Percentiles rank a stretch among this genome's conserved stretches.
phyloP scores from a whole-genome alignment of 805 yeast species.

The Cyberlindnera veronae region DNA sequence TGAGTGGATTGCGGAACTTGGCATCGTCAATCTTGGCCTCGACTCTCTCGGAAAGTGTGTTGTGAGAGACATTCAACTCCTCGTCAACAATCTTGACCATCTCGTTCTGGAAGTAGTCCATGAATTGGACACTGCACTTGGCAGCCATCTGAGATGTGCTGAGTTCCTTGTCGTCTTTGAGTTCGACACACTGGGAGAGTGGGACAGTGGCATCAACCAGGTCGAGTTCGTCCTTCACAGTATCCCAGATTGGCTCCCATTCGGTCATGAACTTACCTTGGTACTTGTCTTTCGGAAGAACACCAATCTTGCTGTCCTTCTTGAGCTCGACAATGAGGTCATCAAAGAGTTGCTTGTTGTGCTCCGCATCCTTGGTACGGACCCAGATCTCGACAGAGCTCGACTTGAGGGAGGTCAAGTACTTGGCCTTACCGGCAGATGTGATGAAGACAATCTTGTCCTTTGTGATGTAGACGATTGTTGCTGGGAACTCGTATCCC shows the following conservation, averaged over 20 bases:
- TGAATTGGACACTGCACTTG: constrained; percentile 70
- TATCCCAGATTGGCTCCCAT: constrained; percentile 53
- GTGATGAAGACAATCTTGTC: constrained; percentile 66
- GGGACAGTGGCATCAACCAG: constrained; percentile 52
- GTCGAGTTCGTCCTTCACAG: constrained; percentile 36
- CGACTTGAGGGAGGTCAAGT: constrained; percentile 56
- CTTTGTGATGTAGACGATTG: constrained; percentile 63
- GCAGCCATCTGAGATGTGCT: constrained; percentile 64
- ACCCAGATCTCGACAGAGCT: constrained; percentile 56
- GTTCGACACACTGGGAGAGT: constrained; percentile 57
- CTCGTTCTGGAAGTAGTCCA: constrained; percentile 81
- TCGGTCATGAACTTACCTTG: constrained; percentile 83
- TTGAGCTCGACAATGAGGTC: constrained; percentile 48
- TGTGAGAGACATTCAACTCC: constrained; percentile 71
- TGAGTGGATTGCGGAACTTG: constrained; percentile 57
- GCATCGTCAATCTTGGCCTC: constrained; percentile 79
- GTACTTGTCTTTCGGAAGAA: constrained; percentile 70
- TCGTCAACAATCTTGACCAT: constrained; percentile 87
- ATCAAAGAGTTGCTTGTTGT: constrained; percentile 62
- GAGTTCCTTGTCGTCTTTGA: constrained; percentile 78
- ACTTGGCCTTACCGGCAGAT: constrained; percentile 79
- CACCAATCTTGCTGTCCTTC: constrained; percentile 52
- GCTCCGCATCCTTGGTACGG: constrained; percentile 77
- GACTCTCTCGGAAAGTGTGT: constrained; percentile 66
- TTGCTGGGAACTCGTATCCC: constrained; percentile 95